phyloP scores from a whole-genome alignment of 768 basidiomycete species.

The Galerina marginata region DNA sequence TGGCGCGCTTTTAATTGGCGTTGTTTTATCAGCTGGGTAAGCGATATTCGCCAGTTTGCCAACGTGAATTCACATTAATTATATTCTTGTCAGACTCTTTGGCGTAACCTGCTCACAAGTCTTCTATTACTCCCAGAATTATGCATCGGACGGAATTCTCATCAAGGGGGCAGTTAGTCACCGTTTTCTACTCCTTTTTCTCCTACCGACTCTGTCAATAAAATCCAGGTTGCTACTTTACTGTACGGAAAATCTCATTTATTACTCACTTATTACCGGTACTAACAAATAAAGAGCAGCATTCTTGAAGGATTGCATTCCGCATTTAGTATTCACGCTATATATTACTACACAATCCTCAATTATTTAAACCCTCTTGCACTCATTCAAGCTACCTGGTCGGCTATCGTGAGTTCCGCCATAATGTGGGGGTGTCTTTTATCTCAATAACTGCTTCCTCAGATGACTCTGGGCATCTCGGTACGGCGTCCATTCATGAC shows the following conservation, averaged over 20 bases:
- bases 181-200: too few relatives aligned
- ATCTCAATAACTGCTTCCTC: neutral
- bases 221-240: too few relatives aligned
- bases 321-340: neutral
- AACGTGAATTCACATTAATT: neutral
- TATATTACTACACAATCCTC: neutral
- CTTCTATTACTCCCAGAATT: constrained; percentile 9
- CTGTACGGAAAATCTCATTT: too few relatives aligned
- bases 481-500: neutral
- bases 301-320: neutral
- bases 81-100: neutral
- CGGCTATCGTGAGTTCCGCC: neutral
- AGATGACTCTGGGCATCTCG: neutral
- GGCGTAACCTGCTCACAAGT: constrained; percentile 7
- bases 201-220: too few relatives aligned
- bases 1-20: neutral
- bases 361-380: constrained; percentile 2
- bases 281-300: neutral
- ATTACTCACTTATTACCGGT: too few relatives aligned
- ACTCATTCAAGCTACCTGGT: neutral
- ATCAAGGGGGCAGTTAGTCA: neutral
- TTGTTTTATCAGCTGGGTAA: constrained; percentile 1
- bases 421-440: too few relatives aligned
- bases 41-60: neutral
- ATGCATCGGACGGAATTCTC: neutral